Percentiles rank a stretch among this genome's conserved stretches.
Evolutionary conservation across 2,329 filamentous ascomycete genomes (phyloP).

Genomic region (Epichloe baconii): DNA sequence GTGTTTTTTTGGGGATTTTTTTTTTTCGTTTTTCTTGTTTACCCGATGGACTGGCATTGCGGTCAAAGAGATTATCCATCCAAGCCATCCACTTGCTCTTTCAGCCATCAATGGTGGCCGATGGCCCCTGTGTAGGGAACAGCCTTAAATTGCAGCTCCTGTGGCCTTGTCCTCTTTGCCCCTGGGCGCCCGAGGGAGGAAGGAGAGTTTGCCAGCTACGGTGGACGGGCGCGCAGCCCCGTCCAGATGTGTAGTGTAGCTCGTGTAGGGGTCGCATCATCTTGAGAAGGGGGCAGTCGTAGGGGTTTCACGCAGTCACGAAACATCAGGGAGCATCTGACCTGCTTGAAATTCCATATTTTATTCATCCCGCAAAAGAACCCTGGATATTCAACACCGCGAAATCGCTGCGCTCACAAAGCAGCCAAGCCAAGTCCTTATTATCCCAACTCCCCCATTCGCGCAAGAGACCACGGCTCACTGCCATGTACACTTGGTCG

Average conservation of each 20-base stretch:
- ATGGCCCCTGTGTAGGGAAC: not conserved
- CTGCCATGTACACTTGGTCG: not conserved
- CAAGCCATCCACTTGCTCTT: not conserved
- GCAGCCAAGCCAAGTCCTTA: not conserved
- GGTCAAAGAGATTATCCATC: not conserved
- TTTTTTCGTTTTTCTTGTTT: too few species aligned
- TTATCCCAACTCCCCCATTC: not conserved
- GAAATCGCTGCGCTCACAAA: not conserved
- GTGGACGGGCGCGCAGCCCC: too few species aligned
- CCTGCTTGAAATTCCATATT: not conserved
- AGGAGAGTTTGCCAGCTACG: too few species aligned
- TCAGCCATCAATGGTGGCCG: not conserved
- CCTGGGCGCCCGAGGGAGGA: too few species aligned
- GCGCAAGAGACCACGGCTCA: not conserved
- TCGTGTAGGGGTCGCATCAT: too few species aligned
- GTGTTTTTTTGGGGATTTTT: not conserved
- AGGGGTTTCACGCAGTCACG: too few species aligned
- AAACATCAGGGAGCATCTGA: not conserved
- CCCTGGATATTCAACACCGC: not conserved
- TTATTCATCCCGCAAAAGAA: not conserved
- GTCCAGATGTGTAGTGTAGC: too few species aligned
- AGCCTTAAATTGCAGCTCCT: not conserved
- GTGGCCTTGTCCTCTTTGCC: too few species aligned
- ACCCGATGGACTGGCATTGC: not conserved
- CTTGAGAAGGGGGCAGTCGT: too few species aligned